A percentile compares a stretch with the other conserved stretches of the same genome.
phyloP scores from a whole-genome alignment of 2,329 filamentous ascomycete species.

The Thelonectria rubi region DNA sequence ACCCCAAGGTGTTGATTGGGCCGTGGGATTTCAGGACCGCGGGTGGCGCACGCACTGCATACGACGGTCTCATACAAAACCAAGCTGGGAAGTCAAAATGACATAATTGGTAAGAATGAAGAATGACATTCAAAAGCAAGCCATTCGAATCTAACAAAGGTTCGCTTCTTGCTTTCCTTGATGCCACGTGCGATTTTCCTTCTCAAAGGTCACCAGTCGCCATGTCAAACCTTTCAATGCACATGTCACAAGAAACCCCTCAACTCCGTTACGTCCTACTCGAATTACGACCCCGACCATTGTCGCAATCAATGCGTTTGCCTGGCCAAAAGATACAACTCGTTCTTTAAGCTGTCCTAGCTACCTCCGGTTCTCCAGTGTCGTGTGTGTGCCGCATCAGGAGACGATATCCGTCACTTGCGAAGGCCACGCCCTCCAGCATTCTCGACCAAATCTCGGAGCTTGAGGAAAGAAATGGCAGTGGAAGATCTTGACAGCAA shows the following conservation, averaged over 20 bases:
- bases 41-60: background rate
- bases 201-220: background rate
- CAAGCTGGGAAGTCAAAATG: background rate
- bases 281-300: background rate
- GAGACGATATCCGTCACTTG: background rate
- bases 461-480: background rate
- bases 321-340: no score
- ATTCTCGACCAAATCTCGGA: background rate
- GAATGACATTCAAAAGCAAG: background rate
- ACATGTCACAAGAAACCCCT: background rate
- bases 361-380: no score
- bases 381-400: no score
- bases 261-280: background rate
- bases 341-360: no score
- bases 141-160: background rate
- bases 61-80: background rate
- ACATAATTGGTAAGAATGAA: background rate
- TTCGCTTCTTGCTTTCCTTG: background rate
- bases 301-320: no score
- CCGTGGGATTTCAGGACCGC: background rate
- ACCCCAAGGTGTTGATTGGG: background rate
- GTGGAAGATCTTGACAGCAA: background rate
- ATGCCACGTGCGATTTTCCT: background rate
- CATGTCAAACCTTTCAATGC: background rate
- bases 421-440: background rate